Base-by-base conservation (phyloP, 2,329 filamentous ascomycete species). In the Alternaria burnsii region DNA sequence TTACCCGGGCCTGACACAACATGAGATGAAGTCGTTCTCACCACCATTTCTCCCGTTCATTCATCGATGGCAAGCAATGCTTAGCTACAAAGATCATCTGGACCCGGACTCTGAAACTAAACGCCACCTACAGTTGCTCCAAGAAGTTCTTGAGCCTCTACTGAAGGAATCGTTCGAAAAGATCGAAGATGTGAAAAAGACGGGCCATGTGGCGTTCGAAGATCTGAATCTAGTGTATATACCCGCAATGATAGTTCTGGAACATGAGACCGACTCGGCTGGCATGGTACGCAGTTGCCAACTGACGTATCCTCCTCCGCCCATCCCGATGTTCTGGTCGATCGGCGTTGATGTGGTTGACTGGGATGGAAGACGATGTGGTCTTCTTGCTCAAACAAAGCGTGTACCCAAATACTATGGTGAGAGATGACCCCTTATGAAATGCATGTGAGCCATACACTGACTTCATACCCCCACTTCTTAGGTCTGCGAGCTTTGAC, bases 11-110 rank as follows among this genome's bases (percentile, higher is more conserved):
- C 80, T 91, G 34, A 85, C 86, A 2, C 83, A 85, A n/a, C 79
- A 91, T 22, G 81, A 86, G 16, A 82, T 86, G 2, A 79, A 90
- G 2, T 84, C 85, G 52, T 89, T 91, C 62, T 71, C 76, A 18
- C 83, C 83, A 0, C 86, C 86, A 0, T 91, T 90, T 62, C 79
- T 85, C 63, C 85, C 86, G 0, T 86, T 91, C 56, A 83, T 89
- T 41, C 87, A 91, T 74, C 83, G 88, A 26, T 91, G 88, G 87
- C 77, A 68, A 8, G 67, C 70, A 22, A 67, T 80, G 53, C n/a
- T 44, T 12, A 42, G 48, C 4, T 48, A 42, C 41, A 59, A 58
- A 10, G 48, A 63, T 2, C 24, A 36, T 16, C 26, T 51, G 11
- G 62, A 67, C 10, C 20, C 16, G 1, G 56, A 47, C 4, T 36